Conservation (phyloP, 2,329 filamentous ascomycete species). For the Neopestalotiopsis sp. region DNA sequence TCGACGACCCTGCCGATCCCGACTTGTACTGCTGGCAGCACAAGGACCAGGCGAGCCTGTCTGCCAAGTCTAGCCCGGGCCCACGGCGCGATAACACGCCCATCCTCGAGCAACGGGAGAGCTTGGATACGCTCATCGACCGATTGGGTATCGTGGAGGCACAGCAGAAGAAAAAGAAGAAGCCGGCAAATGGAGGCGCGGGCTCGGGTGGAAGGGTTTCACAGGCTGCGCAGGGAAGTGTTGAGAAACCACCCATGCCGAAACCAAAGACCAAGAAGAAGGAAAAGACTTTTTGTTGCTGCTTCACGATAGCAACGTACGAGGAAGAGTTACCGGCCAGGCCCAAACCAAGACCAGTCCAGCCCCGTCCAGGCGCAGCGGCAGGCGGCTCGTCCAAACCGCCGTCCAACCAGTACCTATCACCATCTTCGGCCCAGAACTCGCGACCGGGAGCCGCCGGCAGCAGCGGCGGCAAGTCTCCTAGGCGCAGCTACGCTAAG, state of each 20-base stretch:
- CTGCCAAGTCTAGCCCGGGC: constrained; percentile 52
- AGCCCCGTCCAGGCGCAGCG: constrained; percentile 38
- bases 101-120: constrained; percentile 70
- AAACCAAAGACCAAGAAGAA: constrained; percentile 32
- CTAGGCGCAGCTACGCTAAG: constrained; percentile 32
- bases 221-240: constrained; percentile 17
- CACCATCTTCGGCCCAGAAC: constrained; percentile 29
- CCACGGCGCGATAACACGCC: constrained; percentile 51
- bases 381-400: constrained; percentile 36
- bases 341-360: constrained; percentile 54
- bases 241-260: constrained; percentile 22
- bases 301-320: constrained; percentile 56
- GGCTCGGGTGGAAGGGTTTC: constrained; percentile 23
- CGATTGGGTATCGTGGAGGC: constrained; percentile 77
- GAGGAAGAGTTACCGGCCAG: constrained; percentile 48
- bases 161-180: constrained; percentile 52
- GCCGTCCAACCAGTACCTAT: constrained; percentile 33
- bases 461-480: constrained; percentile 25
- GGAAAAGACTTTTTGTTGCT: constrained; percentile 54
- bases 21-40: constrained; percentile 94
- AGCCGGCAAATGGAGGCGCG: constrained; percentile 27
- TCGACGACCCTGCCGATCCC: constrained; percentile 60
- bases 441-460: constrained; percentile 30
- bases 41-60: constrained; percentile 76
- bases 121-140: constrained; percentile 86